A percentile compares a stretch with the other conserved stretches of the same genome.
These are phyloP conservation scores for Elsinoe arachidis DNA, from an alignment of 2,329 filamentous ascomycete genomes.

Conservation along the genomic window DNA sequence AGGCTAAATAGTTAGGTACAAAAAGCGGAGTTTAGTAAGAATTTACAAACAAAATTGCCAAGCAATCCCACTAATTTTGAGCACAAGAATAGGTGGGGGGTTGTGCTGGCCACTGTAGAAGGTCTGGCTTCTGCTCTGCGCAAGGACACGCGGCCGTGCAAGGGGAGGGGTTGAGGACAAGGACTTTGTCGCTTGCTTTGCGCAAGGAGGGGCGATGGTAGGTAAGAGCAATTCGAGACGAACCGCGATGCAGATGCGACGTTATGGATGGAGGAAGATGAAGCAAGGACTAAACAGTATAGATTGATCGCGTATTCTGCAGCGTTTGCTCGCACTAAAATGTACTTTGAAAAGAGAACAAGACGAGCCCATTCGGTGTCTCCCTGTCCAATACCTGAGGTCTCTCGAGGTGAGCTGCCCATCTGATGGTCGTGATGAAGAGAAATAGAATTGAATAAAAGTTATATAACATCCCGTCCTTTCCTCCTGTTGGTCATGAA, in stretches of 20 bases:
- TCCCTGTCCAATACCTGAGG: background rate
- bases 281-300: conserved; percentile 10
- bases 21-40: no score
- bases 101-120: no score
- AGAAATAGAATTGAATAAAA: conserved; percentile 1
- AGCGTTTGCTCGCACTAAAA: background rate
- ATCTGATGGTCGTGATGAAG: conserved; percentile 6
- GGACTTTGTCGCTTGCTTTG: background rate
- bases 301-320: background rate
- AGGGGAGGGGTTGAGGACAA: background rate
- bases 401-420: background rate
- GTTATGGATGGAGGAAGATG: background rate
- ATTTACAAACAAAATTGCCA: no score
- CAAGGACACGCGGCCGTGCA: background rate
- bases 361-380: background rate
- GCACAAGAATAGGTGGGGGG: no score
- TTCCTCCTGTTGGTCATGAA: background rate
- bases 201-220: background rate
- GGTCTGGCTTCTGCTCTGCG: no score
- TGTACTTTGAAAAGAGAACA: background rate
- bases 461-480: background rate
- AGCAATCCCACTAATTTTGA: no score
- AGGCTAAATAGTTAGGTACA: no score
- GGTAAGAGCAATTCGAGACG: background rate
- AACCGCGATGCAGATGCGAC: background rate